Conservation (phyloP, 805 yeast species). For the Diddensiella santjacobensis region DNA sequence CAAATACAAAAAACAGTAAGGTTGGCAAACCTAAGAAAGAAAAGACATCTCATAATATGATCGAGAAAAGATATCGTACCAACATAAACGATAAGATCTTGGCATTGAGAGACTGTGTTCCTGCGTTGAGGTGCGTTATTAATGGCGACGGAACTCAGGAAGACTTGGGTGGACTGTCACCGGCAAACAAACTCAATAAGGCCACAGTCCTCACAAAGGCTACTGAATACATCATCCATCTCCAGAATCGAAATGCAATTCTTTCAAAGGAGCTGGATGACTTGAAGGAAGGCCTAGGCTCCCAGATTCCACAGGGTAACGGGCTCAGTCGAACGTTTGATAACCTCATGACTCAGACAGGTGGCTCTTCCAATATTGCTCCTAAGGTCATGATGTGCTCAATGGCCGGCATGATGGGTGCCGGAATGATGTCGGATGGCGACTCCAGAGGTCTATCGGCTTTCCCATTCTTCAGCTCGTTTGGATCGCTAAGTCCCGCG, state of each 20-base stretch:
- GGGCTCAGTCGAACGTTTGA: neutral
- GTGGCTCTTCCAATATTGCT: constrained; percentile 8
- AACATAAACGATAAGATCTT: constrained; percentile 69
- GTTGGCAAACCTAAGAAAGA: constrained; percentile 35
- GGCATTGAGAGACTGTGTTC: constrained; percentile 72
- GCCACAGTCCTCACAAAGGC: constrained; percentile 76
- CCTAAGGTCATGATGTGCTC: constrained; percentile 34
- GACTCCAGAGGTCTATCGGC: constrained; percentile 30
- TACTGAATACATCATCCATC: constrained; percentile 71
- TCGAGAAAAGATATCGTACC: constrained; percentile 76
- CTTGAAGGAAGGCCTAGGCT: constrained; percentile 27
- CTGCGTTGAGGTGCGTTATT: constrained; percentile 63
- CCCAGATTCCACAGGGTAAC: neutral
- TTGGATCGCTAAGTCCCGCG: constrained; percentile 10
- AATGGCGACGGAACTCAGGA: constrained; percentile 42
- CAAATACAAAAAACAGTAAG: constrained; percentile 17
- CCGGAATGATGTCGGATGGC: constrained; percentile 26
- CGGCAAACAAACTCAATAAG: constrained; percentile 71
- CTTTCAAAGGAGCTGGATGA: constrained; percentile 52
- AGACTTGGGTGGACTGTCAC: constrained; percentile 69
- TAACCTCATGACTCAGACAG: neutral
- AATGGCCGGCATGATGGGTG: constrained; percentile 37
- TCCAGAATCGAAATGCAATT: constrained; percentile 55
- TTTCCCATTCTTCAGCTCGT: constrained; percentile 25
- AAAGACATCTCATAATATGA: constrained; percentile 69